Conservation (phyloP, 78 protist genomes). For the Parvularia atlantis region DNA sequence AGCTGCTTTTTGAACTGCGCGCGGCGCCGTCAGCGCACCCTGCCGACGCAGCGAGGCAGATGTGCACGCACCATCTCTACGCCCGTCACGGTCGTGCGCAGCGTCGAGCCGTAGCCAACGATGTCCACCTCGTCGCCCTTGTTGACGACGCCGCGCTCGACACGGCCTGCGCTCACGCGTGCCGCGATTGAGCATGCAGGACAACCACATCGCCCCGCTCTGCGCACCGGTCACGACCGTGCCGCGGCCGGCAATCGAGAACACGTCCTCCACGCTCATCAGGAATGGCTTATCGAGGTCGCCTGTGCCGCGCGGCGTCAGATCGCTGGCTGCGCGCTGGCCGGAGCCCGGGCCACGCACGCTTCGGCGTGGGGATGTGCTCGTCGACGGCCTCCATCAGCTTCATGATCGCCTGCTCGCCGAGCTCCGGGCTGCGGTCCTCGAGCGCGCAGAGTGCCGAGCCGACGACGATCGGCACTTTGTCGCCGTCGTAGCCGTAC, state of each 20-base stretch:
- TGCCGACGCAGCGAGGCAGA: too few relatives aligned
- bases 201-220: too few relatives aligned
- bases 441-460: slow-evolving; percentile 76
- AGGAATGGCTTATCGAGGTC: slow-evolving; percentile 82
- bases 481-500: slow-evolving; percentile 81
- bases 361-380: slow-evolving; percentile 54
- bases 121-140: slow-evolving; percentile 76
- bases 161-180: too few relatives aligned
- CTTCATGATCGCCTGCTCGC: slow-evolving; percentile 45
- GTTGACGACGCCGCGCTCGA: slow-evolving; percentile 74
- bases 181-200: too few relatives aligned
- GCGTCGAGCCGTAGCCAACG: slow-evolving; percentile 47
- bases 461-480: slow-evolving; percentile 48
- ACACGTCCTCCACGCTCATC: slow-evolving; percentile 86
- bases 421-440: slow-evolving; percentile 37
- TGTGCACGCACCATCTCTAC: too few relatives aligned
- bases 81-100: slow-evolving; percentile 67
- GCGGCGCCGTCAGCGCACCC: too few relatives aligned
- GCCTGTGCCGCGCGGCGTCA: too few relatives aligned
- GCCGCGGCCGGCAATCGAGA: slow-evolving; percentile 88
- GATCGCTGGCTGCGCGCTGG: too few relatives aligned
- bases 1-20: slow-evolving; percentile 77
- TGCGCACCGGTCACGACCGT: slow-evolving; percentile 94
- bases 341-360: too few relatives aligned
- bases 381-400: slow-evolving; percentile 70